phyloP scores from a whole-genome alignment of 225 moss, liverwort and hornwort species.

The Pleurozium schreberi region DNA sequence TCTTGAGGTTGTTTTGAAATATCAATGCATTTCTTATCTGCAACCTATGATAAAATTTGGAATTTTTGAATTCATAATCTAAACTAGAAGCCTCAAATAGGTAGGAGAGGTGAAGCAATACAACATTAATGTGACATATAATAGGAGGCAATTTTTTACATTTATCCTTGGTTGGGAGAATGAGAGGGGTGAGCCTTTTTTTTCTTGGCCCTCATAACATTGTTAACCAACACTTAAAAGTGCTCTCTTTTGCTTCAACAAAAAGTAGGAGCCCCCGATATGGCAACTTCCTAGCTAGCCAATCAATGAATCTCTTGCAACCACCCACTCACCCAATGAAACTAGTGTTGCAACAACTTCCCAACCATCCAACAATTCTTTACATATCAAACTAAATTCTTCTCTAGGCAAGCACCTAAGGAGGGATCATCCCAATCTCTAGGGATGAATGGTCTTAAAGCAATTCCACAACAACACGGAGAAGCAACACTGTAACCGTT shows the following conservation, averaged over 20 bases:
- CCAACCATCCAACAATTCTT: not conserved
- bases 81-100: accelerated
- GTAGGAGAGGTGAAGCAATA: not conserved
- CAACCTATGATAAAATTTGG: not conserved
- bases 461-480: no score
- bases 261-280: not conserved
- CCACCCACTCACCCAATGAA: no score
- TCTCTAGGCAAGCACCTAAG: accelerated
- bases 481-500: no score
- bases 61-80: not conserved
- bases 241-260: not conserved
- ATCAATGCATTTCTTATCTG: no score
- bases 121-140: no score
- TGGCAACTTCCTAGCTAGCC: not conserved
- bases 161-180: not conserved
- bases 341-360: not conserved
- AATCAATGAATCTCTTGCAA: not conserved
- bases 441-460: not conserved
- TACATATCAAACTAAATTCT: not conserved
- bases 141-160: not conserved
- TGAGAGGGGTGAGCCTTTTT: not conserved
- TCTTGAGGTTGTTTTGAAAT: no score
- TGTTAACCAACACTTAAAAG: not conserved
- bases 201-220: not conserved
- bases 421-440: not conserved